phyloP scores from a whole-genome alignment of 2,329 filamentous ascomycete genomes.

The Ilyonectria mors-panacis region DNA sequence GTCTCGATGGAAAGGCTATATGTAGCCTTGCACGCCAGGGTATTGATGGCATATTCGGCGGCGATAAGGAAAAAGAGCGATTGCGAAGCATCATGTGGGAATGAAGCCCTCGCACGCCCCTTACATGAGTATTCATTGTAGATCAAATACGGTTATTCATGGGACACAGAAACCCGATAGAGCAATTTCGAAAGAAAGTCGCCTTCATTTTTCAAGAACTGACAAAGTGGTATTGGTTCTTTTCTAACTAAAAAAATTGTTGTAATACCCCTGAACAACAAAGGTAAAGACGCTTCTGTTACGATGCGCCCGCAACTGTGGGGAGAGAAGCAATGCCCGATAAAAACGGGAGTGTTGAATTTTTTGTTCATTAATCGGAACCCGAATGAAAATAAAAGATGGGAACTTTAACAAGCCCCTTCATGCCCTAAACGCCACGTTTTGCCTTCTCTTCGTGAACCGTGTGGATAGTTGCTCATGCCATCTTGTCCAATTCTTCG shows the following conservation, averaged over 20 bases:
- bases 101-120: conserved; percentile 1
- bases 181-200: not conserved
- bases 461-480: conserved; percentile 18
- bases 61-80: conserved; percentile 71
- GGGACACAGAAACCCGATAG: not conserved
- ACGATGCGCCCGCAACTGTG: conserved; percentile 21
- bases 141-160: not conserved
- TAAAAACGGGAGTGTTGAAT: conserved; percentile 18
- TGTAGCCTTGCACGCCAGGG: conserved; percentile 72
- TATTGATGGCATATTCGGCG: conserved; percentile 77
- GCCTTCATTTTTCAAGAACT: not conserved
- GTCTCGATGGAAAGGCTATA: conserved; percentile 62
- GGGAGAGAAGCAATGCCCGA: conserved; percentile 27
- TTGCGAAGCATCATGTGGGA: conserved; percentile 67
- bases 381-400: conserved; percentile 15
- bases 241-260: conserved; percentile 27
- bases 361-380: conserved; percentile 26
- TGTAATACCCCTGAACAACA: conserved; percentile 13
- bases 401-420: conserved; percentile 15
- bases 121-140: not conserved
- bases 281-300: conserved; percentile 19
- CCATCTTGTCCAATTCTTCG: conserved; percentile 22
- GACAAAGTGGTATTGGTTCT: conserved; percentile 28
- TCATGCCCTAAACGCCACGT: conserved; percentile 33
- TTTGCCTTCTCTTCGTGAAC: conserved; percentile 22